phyloP scores from a whole-genome alignment of 176 grass and related monocot genomes.

The Pontederia crassipes region DNA sequence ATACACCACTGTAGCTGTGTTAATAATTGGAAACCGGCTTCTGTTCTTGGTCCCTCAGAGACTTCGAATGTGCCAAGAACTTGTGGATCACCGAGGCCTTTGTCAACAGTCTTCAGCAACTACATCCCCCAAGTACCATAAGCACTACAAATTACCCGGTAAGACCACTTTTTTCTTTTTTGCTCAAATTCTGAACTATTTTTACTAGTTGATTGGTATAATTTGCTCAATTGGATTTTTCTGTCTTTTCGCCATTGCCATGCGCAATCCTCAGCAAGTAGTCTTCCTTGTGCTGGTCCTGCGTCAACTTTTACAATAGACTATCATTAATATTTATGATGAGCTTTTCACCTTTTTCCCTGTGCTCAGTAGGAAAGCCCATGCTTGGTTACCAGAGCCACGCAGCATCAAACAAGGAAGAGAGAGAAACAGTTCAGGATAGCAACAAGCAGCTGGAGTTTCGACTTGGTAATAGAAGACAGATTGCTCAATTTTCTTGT shows the following conservation, averaged over 20 bases:
- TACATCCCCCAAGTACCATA: constrained; percentile 73
- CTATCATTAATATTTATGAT: too few species aligned
- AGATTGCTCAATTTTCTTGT: not conserved
- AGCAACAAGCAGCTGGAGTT: constrained; percentile 29
- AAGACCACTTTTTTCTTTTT: not conserved
- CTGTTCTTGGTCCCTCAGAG: constrained; percentile 29
- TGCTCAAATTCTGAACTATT: not conserved
- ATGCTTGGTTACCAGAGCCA: constrained; percentile 33
- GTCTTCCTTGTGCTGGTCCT: too few species aligned
- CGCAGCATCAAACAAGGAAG: constrained; percentile 55
- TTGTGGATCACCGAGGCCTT: constrained; percentile 61
- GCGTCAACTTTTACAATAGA: too few species aligned
- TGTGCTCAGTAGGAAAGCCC: constrained; percentile 26
- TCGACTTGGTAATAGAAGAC: constrained; percentile 8
- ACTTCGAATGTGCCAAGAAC: constrained; percentile 43
- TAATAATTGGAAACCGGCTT: not conserved
- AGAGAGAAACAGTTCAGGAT: constrained; percentile 38
- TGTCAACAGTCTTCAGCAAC: constrained; percentile 69
- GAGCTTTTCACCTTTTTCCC: not conserved
- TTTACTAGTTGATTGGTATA: not conserved
- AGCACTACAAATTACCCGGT: constrained; percentile 76
- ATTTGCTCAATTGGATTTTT: not conserved
- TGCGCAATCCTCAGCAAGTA: too few species aligned
- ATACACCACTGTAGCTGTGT: not conserved
- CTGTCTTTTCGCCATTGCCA: too few species aligned